Percentiles rank a stretch among this genome's conserved stretches.
Evolutionary conservation across 257 asterid genomes (phyloP).

Genomic region (Osmanthus fragrans): DNA sequence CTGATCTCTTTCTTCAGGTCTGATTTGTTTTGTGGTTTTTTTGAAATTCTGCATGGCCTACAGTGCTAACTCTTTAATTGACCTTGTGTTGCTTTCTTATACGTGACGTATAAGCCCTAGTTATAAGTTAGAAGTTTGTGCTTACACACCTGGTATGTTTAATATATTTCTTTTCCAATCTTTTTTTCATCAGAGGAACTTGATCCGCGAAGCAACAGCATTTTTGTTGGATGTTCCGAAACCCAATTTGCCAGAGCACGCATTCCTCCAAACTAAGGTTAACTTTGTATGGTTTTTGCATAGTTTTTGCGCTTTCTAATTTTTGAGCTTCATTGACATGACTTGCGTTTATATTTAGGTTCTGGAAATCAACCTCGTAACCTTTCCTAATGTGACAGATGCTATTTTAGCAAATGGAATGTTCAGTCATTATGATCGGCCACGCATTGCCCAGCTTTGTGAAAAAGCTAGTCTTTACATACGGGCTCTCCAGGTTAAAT

Average conservation of each 20-base stretch:
- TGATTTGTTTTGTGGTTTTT: not conserved
- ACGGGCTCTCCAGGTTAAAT: slow-evolving; percentile 65
- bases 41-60: too few species aligned
- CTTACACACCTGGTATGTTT: too few species aligned
- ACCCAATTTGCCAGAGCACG: slow-evolving; percentile 90
- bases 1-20: slow-evolving; percentile 48
- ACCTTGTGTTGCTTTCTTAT: too few species aligned
- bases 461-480: too few species aligned
- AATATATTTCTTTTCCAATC: not conserved
- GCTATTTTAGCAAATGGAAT: slow-evolving; percentile 80
- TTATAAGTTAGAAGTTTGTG: too few species aligned
- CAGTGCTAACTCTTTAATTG: too few species aligned
- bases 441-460: slow-evolving; percentile 76
- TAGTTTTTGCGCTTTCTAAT: too few species aligned
- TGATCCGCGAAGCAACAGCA: slow-evolving; percentile 97
- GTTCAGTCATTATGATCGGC: slow-evolving; percentile 98
- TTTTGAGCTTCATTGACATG: too few species aligned
- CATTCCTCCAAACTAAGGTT: slow-evolving; percentile 90
- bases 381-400: too few species aligned
- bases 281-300: too few species aligned
- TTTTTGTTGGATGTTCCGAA: slow-evolving; percentile 34
- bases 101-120: too few species aligned
- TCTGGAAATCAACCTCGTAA: slow-evolving; percentile 67
- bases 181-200: slow-evolving; percentile 64
- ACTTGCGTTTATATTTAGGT: slow-evolving; percentile 27